A percentile compares a stretch with the other conserved stretches of the same genome.
These are phyloP conservation scores for Leccinum barrowsii DNA, from an alignment of 768 basidiomycete genomes.

Conservation along the genomic window DNA sequence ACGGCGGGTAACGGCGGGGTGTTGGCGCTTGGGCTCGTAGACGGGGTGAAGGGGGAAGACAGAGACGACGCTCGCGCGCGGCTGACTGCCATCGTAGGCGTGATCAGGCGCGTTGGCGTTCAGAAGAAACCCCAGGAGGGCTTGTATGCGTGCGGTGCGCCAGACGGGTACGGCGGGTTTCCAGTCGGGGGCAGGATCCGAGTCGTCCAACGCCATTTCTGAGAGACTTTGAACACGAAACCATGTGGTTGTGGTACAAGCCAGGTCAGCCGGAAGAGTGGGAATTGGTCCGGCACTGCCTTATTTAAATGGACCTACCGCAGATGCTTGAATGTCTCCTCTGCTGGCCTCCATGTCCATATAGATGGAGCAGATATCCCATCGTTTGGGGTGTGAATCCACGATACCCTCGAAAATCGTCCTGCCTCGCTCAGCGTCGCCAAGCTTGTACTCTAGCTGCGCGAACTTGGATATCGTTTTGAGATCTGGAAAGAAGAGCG, in stretches of 20 bases:
- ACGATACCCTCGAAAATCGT: constrained; percentile 96
- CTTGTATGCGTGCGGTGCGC: constrained; percentile 10
- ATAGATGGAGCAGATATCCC: constrained; percentile 95
- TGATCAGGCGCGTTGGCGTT: constrained; percentile 22
- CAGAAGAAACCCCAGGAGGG: constrained; percentile 17
- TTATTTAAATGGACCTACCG: constrained; percentile 44
- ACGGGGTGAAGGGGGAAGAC: constrained; percentile 5
- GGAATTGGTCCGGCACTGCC: neutral
- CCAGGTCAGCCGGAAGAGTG: neutral
- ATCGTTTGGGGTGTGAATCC: constrained; percentile 91
- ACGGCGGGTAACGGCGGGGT: constrained; percentile 35
- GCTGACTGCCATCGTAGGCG: constrained; percentile 18
- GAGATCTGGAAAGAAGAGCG: constrained; percentile 54
- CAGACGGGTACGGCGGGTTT: constrained; percentile 9
- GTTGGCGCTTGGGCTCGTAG: constrained; percentile 3
- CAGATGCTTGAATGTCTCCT: constrained; percentile 71
- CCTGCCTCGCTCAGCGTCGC: constrained; percentile 91
- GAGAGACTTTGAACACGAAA: neutral
- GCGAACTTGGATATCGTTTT: constrained; percentile 96
- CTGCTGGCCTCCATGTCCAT: constrained; percentile 92
- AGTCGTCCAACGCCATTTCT: constrained; percentile 10
- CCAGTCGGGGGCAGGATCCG: neutral
- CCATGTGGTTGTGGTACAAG: no score
- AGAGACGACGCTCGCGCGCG: constrained; percentile 9
- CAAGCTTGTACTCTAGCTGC: constrained; percentile 90